phyloP scores from a whole-genome alignment of 805 yeast genomes.

The Nakazawaea ernobii region DNA sequence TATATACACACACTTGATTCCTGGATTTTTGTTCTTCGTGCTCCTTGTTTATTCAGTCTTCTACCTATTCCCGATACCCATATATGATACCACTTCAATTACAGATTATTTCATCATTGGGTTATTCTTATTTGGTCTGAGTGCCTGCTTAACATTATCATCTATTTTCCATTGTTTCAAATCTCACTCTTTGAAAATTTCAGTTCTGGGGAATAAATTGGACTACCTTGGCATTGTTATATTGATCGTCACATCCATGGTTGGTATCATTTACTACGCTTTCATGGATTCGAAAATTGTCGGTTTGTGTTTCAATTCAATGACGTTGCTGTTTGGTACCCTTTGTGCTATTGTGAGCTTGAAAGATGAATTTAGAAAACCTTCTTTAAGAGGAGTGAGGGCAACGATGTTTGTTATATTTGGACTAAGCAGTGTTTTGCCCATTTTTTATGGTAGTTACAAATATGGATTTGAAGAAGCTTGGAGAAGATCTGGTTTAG shows the following conservation, averaged over 20 bases:
- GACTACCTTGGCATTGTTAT: slow-evolving; percentile 53
- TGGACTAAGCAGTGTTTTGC: slow-evolving; percentile 74
- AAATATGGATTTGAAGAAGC: slow-evolving; percentile 46
- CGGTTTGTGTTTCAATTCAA: slow-evolving; percentile 29
- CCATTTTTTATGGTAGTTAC: slow-evolving; percentile 50
- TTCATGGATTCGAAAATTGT: slow-evolving; percentile 37
- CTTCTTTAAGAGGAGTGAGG: slow-evolving; percentile 69
- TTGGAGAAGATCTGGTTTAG: slow-evolving; percentile 44
- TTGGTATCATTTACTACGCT: slow-evolving; percentile 31
- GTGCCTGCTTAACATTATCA: slow-evolving; percentile 40
- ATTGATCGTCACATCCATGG: slow-evolving; percentile 42
- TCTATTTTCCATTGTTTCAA: slow-evolving; percentile 47
- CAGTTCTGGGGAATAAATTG: slow-evolving; percentile 41
- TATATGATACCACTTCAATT: slow-evolving; percentile 18
- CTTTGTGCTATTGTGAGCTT: slow-evolving; percentile 61
- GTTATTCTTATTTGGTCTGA: slow-evolving; percentile 40
- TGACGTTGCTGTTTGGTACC: slow-evolving; percentile 52
- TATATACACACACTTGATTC: slow-evolving; percentile 45
- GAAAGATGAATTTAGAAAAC: slow-evolving; percentile 58
- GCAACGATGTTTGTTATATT: slow-evolving; percentile 75
- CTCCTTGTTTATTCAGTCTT: slow-evolving; percentile 9
- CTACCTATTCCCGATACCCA: slow-evolving; percentile 23
- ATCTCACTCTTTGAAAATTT: slow-evolving; percentile 39
- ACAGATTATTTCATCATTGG: slow-evolving; percentile 35
- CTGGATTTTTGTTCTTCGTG: slow-evolving; percentile 30